These are phyloP conservation scores for Fusarium graminum DNA, from an alignment of 2,329 filamentous ascomycete species.

Conservation along the genomic window DNA sequence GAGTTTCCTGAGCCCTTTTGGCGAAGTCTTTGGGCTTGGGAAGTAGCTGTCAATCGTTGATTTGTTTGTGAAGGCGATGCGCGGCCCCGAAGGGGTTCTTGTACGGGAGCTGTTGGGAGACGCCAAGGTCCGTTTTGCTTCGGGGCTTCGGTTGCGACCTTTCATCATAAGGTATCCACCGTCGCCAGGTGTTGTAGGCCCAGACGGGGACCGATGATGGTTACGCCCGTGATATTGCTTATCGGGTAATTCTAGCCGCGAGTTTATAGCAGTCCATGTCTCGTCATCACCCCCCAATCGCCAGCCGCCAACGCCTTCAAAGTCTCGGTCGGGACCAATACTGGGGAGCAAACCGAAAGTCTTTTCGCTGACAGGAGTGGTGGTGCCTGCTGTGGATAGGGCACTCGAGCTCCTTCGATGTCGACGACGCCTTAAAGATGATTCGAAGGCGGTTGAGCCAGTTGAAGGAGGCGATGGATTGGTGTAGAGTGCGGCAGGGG, in stretches of 20 bases:
- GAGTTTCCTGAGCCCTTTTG: conserved; percentile 52
- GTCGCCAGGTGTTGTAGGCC: conserved; percentile 57
- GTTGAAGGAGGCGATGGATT: conserved; percentile 28
- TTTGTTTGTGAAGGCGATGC: conserved; percentile 50
- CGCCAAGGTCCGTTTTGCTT: conserved; percentile 44
- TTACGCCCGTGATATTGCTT: conserved; percentile 55
- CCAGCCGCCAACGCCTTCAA: conserved; percentile 72
- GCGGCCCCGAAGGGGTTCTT: conserved; percentile 61
- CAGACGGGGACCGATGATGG: conserved; percentile 60
- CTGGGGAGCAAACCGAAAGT: conserved; percentile 60
- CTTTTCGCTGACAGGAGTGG: conserved; percentile 54
- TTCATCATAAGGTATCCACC: conserved; percentile 61
- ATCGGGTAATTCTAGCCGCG: conserved; percentile 64
- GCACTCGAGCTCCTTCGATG: conserved; percentile 55
- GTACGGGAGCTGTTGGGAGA: conserved; percentile 63
- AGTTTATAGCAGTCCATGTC: conserved; percentile 66
- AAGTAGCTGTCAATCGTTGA: conserved; percentile 59
- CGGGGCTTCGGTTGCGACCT: conserved; percentile 54
- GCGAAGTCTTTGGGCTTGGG: conserved; percentile 51
- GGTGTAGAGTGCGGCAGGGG: conserved; percentile 17
- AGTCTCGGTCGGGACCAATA: conserved; percentile 67
- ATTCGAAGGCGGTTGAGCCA: conserved; percentile 39
- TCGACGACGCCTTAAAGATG: conserved; percentile 45
- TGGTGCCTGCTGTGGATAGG: conserved; percentile 51
- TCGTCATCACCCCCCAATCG: conserved; percentile 61